Conservation (phyloP, 768 basidiomycete genomes). For the Leucosporidium scottii region DNA sequence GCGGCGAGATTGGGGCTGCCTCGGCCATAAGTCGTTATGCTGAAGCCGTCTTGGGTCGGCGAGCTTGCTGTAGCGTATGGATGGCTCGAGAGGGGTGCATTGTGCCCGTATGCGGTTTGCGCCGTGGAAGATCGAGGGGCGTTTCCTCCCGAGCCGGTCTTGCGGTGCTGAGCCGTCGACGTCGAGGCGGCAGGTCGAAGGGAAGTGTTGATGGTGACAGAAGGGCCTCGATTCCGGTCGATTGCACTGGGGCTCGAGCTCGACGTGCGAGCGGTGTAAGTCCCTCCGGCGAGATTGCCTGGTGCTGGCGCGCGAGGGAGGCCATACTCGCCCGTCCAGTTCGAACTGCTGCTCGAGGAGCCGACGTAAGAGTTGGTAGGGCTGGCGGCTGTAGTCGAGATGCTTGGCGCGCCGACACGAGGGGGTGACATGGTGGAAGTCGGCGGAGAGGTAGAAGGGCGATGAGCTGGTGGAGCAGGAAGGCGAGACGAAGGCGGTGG, state of each 20-base stretch:
- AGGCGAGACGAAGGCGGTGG: slow-evolving; percentile 3
- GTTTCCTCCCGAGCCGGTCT: neutral
- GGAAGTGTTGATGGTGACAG: neutral
- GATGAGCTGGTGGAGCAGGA: neutral
- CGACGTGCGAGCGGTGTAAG: neutral
- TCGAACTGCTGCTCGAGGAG: slow-evolving; percentile 2
- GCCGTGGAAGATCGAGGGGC: neutral
- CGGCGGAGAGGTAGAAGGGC: slow-evolving; percentile 29
- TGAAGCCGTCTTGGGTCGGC: slow-evolving; percentile 12
- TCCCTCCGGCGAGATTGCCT: neutral
- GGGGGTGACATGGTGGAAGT: slow-evolving; percentile 47
- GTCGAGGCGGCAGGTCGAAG: neutral
- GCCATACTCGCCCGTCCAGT: neutral
- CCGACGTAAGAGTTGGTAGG: slow-evolving; percentile 3
- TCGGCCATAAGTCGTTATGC: neutral
- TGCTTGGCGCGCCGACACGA: neutral
- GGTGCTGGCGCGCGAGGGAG: neutral
- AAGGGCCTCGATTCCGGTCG: neutral
- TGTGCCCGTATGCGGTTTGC: neutral
- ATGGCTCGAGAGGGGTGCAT: slow-evolving; percentile 13
- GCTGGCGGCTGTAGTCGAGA: slow-evolving; percentile 3
- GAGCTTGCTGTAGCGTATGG: slow-evolving; percentile 15
- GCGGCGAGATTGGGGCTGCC: slow-evolving; percentile 4
- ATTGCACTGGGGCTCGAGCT: neutral
- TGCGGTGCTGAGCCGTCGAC: neutral